phyloP scores from a whole-genome alignment of 2,329 filamentous ascomycete species.

The Zopfia rhizophila region DNA sequence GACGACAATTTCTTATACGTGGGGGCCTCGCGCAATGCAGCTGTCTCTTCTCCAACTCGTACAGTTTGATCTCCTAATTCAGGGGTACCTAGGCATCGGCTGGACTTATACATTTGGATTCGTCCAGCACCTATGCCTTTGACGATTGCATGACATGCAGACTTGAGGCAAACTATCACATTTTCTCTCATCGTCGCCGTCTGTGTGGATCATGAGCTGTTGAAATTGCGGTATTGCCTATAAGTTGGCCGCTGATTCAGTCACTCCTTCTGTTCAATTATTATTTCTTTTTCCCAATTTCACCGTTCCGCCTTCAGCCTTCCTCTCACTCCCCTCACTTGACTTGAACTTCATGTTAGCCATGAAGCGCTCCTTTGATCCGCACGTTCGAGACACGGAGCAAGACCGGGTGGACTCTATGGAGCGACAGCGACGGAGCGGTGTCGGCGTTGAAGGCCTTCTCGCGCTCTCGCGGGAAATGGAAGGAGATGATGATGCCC shows the following conservation, averaged over 20 bases:
- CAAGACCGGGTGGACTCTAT: constrained; percentile 34
- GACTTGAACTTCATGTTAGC: constrained; percentile 30
- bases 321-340: constrained; percentile 5
- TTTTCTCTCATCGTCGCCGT: constrained; percentile 4
- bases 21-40: constrained; percentile 26
- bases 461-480: constrained; percentile 44
- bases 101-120: constrained; percentile 21
- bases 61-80: constrained; percentile 31
- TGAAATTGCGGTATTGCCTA: constrained; percentile 16
- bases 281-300: constrained; percentile 1
- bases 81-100: constrained; percentile 27
- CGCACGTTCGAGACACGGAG: constrained; percentile 34
- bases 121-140: constrained; percentile 6
- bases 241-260: constrained; percentile 14
- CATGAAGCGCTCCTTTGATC: constrained; percentile 24
- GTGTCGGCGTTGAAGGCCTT: constrained; percentile 36
- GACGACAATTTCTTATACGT: constrained; percentile 5
- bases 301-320: not conserved
- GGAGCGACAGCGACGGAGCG: constrained; percentile 22
- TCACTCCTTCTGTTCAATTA: constrained; percentile 5
- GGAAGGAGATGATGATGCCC: constrained; percentile 48
- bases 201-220: constrained; percentile 7
- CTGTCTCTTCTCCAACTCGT: constrained; percentile 21
- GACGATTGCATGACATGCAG: constrained; percentile 25
- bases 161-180: constrained; percentile 22